phyloP scores from a whole-genome alignment of 2,329 filamentous ascomycete species.

The Fusarium foetens region DNA sequence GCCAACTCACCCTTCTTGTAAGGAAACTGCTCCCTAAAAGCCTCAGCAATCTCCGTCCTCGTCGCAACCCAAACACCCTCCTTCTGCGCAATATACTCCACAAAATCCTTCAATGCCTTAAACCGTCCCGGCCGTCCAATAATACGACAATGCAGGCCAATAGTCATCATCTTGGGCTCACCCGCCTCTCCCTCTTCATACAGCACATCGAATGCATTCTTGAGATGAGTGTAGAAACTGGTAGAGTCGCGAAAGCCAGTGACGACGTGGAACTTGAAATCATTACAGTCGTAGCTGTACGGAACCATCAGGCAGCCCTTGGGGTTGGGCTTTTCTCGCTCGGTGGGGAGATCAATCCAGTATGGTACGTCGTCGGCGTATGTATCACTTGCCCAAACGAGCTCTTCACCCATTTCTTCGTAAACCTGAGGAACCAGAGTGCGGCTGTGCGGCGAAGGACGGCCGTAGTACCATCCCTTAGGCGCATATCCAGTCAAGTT shows the following conservation, averaged over 20 bases:
- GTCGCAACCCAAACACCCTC: slow-evolving; percentile 7
- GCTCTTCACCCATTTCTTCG: slow-evolving; percentile 7
- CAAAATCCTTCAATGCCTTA: slow-evolving; percentile 1
- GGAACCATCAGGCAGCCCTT: slow-evolving; percentile 12
- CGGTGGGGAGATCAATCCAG: neutral
- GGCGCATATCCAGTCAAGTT: neutral
- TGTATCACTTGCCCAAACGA: neutral
- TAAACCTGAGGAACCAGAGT: neutral
- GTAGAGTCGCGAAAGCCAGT: neutral
- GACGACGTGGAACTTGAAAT: neutral
- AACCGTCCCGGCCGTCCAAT: neutral
- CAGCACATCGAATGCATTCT: slow-evolving; percentile 2
- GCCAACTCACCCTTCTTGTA: neutral
- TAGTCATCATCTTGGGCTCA: neutral
- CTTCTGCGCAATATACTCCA: slow-evolving; percentile 5
- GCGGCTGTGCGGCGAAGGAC: neutral
- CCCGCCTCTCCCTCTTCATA: slow-evolving; percentile 1
- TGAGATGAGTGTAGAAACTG: neutral
- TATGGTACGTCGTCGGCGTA: slow-evolving; percentile 12
- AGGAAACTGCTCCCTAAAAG: neutral
- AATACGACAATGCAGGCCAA: slow-evolving; percentile 7
- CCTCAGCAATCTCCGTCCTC: neutral
- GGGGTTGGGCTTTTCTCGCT: neutral
- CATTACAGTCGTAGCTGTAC: slow-evolving; percentile 15
- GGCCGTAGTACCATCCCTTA: slow-evolving; percentile 15